Conservation (phyloP, 1,284 basidiomycete species). For the Puccinia triticina region DNA sequence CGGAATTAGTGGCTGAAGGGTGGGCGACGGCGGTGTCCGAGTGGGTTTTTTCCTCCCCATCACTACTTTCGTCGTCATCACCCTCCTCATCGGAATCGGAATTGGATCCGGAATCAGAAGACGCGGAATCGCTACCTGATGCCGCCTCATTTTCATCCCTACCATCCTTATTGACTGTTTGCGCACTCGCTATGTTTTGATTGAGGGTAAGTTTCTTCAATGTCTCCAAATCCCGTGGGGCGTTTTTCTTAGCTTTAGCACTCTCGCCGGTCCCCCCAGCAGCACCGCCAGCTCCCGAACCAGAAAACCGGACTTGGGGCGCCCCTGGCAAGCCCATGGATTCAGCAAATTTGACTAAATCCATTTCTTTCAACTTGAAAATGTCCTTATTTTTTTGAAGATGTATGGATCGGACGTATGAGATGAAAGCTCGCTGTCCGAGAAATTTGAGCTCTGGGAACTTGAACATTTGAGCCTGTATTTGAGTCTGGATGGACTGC, state of each 20-base stretch:
- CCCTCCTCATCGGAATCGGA: conserved; percentile 58
- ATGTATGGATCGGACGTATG: conserved; percentile 89
- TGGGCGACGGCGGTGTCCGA: conserved; percentile 47
- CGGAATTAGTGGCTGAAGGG: conserved; percentile 39
- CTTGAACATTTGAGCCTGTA: conserved; percentile 91
- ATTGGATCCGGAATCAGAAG: conserved; percentile 54
- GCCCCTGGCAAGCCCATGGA: conserved; percentile 90
- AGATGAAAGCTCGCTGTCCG: conserved; percentile 91
- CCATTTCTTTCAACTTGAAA: conserved; percentile 82
- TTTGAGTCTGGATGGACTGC: conserved; percentile 79
- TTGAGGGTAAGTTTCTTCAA: conserved; percentile 27
- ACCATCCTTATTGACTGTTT: conserved; percentile 51
- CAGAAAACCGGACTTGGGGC: conserved; percentile 91
- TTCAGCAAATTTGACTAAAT: conserved; percentile 80
- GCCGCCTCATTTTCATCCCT: conserved; percentile 51
- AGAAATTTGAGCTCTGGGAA: conserved; percentile 97
- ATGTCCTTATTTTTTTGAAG: conserved; percentile 91
- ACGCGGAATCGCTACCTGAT: conserved; percentile 55
- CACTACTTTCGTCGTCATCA: conserved; percentile 53
- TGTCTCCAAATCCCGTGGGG: conserved; percentile 56
- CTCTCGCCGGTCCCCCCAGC: conserved; percentile 54
- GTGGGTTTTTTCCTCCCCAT: conserved; percentile 54
- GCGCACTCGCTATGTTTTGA: neutral
- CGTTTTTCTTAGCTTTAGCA: conserved; percentile 57
- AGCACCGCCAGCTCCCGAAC: conserved; percentile 64